Conservation (phyloP, 129 eudicot species). For the Helianthus annuus region DNA sequence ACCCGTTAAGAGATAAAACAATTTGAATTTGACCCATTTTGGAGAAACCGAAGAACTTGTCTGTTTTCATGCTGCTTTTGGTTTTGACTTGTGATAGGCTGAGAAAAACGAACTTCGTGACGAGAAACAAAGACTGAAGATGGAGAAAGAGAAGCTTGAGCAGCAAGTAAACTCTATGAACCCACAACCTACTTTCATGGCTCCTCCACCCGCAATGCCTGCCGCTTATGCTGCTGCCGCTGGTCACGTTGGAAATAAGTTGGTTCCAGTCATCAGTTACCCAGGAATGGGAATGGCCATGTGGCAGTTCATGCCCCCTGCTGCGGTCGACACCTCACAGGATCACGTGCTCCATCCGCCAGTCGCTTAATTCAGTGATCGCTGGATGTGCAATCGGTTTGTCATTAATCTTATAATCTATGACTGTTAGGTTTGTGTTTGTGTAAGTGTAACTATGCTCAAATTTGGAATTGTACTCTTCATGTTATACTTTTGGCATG, state of each 20-base stretch:
- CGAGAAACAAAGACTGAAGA: constrained; percentile 86
- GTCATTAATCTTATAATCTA: constrained; percentile 28
- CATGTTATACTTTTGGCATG: constrained; percentile 26
- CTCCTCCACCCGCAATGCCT: constrained; percentile 67
- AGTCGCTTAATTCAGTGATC: constrained; percentile 60
- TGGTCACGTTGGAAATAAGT: constrained; percentile 59
- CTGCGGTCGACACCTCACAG: constrained; percentile 83
- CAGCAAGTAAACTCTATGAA: constrained; percentile 58
- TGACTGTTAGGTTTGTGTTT: constrained; percentile 32
- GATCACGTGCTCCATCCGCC: constrained; percentile 92
- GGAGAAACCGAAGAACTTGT: neutral
- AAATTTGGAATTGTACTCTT: constrained; percentile 21
- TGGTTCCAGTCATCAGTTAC: constrained; percentile 76
- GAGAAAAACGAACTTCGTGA: constrained; percentile 89
- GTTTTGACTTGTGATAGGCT: constrained; percentile 29
- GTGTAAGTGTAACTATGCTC: constrained; percentile 16
- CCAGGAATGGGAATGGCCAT: constrained; percentile 93
- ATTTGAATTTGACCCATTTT: neutral
- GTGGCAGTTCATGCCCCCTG: constrained; percentile 99
- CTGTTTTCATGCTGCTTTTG: constrained; percentile 11
- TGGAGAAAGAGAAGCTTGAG: constrained; percentile 79
- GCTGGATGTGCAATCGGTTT: constrained; percentile 22
- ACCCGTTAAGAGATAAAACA: neutral
- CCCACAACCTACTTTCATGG: constrained; percentile 60
- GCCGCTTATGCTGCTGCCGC: constrained; percentile 61